Base-by-base conservation (phyloP, 805 yeast species). In the Zygotorulaspora florentina region DNA sequence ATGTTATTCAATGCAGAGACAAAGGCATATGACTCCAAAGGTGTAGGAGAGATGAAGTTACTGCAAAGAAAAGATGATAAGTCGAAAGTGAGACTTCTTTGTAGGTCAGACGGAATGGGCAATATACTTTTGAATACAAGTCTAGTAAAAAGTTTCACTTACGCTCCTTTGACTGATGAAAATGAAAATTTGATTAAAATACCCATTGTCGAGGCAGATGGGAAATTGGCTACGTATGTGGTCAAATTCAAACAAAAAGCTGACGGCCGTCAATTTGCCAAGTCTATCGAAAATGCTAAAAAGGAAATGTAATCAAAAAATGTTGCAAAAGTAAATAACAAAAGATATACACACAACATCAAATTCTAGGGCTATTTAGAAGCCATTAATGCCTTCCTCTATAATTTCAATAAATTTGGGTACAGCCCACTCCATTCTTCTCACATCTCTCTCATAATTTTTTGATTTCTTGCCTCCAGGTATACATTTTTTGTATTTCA, bases 41-140 rank as follows among this genome's bases (percentile, higher is more conserved):
- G 98, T 10, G 71, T 89, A 2, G 98, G 98, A 2, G 90, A 83
- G 41, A 71, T 89, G 55, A 85, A 87, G 57, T 71, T 91, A 10
- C 70, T 91, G 45, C 79, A 75, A 47, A 74, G 83, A 56, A 75
- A 75, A 42, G 73, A 70, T 1, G 81, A 84, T 8, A 68, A 71
- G 17, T 50, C 60, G 0, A 87, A 87, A 59, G 62, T 81, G 2
- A 79, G 98, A 62, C 68, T 87, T 11, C 68, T 91, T 30, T 75
- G 91, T 16, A 80, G 98, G 58, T 87, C 96, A 0, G 98, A 90
- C 46, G 96, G 96, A 25, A 81, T 88, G 33, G 83, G 85, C 33
- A 77, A 95, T 55, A 81, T 89, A 12, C 65, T 91, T 38, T 67
- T 91, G 48, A 91, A 91, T 62, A 71, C 81, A 11, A 66, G 72